Base-by-base conservation (phyloP, 1,284 basidiomycete genomes). In the Veloporphyrellus conicus region DNA sequence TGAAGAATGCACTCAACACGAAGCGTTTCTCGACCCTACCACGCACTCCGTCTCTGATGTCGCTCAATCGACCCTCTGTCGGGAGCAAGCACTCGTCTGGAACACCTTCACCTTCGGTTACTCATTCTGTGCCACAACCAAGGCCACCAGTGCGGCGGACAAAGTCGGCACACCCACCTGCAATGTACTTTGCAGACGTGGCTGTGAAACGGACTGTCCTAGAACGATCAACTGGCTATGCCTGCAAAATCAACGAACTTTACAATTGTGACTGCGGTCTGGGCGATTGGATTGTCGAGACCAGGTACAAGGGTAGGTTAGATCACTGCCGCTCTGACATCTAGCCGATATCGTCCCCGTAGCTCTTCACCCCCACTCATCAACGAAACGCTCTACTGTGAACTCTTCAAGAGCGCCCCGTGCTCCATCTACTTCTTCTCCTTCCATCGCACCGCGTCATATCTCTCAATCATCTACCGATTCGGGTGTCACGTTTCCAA, bases 241-340 rank as follows among this genome's bases (percentile, higher is more conserved):
- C 88, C 8, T 70, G 73, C 52, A 92, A 91, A 68, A 88, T 94
- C 55, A 90, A 91, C 60, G 90, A 93, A 58, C 68, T 95, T 18
- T 78, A 81, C 40, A 71, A 75, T 50, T 82, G 82, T 55, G 89
- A 93, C 61, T 87, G 84, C 58, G 91, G 93, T 16, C 65, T 95
- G 50, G 71, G 72, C 14, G 83, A 87, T 20, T 94, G 92, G 93
- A 71, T 90, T 38, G 56, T 69, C 29, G 75, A 76, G 41, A 76
- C 76, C 49, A 77, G 69, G 57, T 64, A 70, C 49, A 74, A 75
- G 71, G 75, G 89, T 89, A 60, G 47, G 58, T 47, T 41, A 25
- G 12, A 41, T 47, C 43, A 34, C 45, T 20, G 3, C 34, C 8
- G 34, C 32, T 32, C 28, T 27, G n/a, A 43, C 25, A 42, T 27